phyloP scores from a whole-genome alignment of 768 basidiomycete genomes.

The button mushroom (Agaricus bisporus) region DNA sequence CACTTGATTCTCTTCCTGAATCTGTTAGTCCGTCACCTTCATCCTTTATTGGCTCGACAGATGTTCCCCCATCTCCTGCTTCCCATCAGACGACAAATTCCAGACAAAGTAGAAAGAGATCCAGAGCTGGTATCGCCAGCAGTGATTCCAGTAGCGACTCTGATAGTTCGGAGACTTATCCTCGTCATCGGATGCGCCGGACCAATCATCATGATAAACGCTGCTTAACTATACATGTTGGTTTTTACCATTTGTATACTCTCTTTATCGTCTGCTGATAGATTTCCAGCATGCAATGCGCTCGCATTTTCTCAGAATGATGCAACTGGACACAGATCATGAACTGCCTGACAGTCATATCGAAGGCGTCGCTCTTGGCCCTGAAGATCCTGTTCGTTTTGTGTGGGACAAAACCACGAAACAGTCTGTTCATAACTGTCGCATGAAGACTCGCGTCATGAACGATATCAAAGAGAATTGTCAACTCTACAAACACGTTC shows the following conservation, averaged over 20 bases:
- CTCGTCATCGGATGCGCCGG: slow-evolving; percentile 21
- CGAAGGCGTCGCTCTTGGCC: slow-evolving; percentile 42
- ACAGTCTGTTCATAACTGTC: slow-evolving; percentile 66
- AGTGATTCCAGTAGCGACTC: slow-evolving; percentile 2
- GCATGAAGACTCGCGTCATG: slow-evolving; percentile 63
- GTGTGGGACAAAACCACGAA: slow-evolving; percentile 77
- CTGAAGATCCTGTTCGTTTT: slow-evolving; percentile 59
- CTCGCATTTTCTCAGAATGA: slow-evolving; percentile 51
- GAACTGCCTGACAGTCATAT: slow-evolving; percentile 54
- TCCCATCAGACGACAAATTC: slow-evolving; percentile 9
- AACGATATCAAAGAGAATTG: slow-evolving; percentile 54
- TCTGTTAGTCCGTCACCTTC: slow-evolving; percentile 27
- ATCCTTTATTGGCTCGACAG: slow-evolving; percentile 14
- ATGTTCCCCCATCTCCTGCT: slow-evolving; percentile 9
- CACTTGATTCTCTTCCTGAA: slow-evolving; percentile 12
- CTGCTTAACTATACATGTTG: slow-evolving; percentile 63
- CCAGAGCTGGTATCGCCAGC: slow-evolving; percentile 2
- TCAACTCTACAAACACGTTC: slow-evolving; percentile 53
- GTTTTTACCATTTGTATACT: slow-evolving; percentile 11
- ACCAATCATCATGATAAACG: slow-evolving; percentile 57
- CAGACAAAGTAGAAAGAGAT: slow-evolving; percentile 7
- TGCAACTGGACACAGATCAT: slow-evolving; percentile 52
- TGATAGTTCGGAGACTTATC: slow-evolving; percentile 3
- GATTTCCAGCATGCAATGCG: slow-evolving; percentile 61
- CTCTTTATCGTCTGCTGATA: background rate